Base-by-base conservation (phyloP, 768 basidiomycete species). In the Boletellus sp. region DNA sequence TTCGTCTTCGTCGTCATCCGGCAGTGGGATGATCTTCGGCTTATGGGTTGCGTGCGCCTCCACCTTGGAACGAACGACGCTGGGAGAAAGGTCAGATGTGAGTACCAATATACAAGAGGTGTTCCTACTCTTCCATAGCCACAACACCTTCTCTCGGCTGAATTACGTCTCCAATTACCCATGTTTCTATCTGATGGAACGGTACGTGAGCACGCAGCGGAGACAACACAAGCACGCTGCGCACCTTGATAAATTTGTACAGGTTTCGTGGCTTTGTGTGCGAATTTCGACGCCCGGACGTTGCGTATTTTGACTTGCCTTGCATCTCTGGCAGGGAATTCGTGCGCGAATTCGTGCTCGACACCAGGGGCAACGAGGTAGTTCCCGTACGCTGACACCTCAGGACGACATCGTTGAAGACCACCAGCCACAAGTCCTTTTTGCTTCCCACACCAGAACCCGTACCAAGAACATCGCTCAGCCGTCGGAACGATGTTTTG, bases 391-490 rank as follows among this genome's bases (percentile, higher is more conserved):
- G 78, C 60, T 94, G 90, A 66, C 94, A 98, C 40, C 93, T 80
- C 33, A 99, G 70, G 6, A 93, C 86, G 40, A 99, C 95, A 62
- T 99, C 96, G 48, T 94, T 94, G 75, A 99, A 97, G 13, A 85
- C 82, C 2, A 99, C 90, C 47, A 94, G 77, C 96, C 96, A 99
- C 38, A 93, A 63, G 59, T 99, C 95, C 62, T 86, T 85, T 74
- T 87, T 90, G 28, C 86, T 60, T 63, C 85, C 74, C 24, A 79
- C 49, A n/a, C 75, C 76, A 37, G 74, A 74, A 12, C 77, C 68
- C 0, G 78, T 69, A 48, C 84, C 76, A 32, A 96, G 75, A n/a
- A 93, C 90, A 60, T 96, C 94, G 63, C 88, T 93, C 42, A 97
- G 70, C 6, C 93, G 83, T 61, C 87, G 88, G 75, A 95, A 87